Conservation (phyloP, 768 basidiomycete genomes). For the Exidia glandulosa region DNA sequence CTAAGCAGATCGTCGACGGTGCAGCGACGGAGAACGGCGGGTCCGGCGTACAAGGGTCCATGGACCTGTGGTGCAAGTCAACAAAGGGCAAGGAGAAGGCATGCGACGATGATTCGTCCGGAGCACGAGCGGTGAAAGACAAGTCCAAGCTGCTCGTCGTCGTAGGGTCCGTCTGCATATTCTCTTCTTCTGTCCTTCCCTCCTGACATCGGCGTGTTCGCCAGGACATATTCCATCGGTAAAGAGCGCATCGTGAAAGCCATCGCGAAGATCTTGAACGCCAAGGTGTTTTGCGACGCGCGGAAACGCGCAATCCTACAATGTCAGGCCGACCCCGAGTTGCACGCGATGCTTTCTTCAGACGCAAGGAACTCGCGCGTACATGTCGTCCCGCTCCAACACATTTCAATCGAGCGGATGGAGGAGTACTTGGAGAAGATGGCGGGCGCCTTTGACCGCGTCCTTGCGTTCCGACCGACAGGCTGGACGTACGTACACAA, state of each 20-base stretch:
- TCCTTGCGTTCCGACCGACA: slow-evolving; percentile 82
- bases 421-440: slow-evolving; percentile 67
- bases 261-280: slow-evolving; percentile 67
- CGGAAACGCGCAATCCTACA: slow-evolving; percentile 74
- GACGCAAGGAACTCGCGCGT: slow-evolving; percentile 71
- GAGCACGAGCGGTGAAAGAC: slow-evolving; percentile 10
- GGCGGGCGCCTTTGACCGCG: slow-evolving; percentile 56
- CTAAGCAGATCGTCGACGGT: slow-evolving; percentile 42
- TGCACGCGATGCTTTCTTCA: slow-evolving; percentile 64
- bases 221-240: slow-evolving; percentile 90
- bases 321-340: slow-evolving; percentile 75
- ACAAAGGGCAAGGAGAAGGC: slow-evolving; percentile 13
- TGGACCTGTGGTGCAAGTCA: slow-evolving; percentile 36
- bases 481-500: slow-evolving; percentile 80
- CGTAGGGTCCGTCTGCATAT: slow-evolving; percentile 58
- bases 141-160: slow-evolving; percentile 40
- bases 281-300: slow-evolving; percentile 82
- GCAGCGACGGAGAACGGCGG: slow-evolving; percentile 12
- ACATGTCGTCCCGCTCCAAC: slow-evolving; percentile 69
- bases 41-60: neutral
- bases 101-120: slow-evolving; percentile 6
- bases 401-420: slow-evolving; percentile 67
- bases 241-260: slow-evolving; percentile 99
- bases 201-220: neutral
- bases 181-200: too few species aligned